These are phyloP conservation scores for Fusarium kyushuense DNA, from an alignment of 2,329 filamentous ascomycete species.

Conservation along the genomic window DNA sequence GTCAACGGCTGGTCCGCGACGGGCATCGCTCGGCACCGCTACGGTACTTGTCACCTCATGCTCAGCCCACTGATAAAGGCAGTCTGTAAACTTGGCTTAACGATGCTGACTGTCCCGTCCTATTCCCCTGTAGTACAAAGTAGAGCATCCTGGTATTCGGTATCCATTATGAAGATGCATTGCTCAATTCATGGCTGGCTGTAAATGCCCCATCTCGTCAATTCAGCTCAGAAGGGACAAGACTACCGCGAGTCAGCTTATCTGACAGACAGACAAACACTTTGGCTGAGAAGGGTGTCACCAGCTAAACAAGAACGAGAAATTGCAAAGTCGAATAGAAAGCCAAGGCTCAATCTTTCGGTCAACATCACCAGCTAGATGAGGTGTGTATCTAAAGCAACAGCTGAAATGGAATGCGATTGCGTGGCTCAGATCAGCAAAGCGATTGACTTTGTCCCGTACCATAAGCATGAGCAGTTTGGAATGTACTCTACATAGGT, in stretches of 20 bases:
- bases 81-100: constrained; percentile 9
- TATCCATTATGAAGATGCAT: background rate
- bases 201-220: background rate
- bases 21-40: constrained; percentile 43
- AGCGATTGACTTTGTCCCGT: background rate
- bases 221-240: constrained; percentile 34
- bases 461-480: constrained; percentile 4
- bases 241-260: constrained; percentile 44
- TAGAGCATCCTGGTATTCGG: background rate
- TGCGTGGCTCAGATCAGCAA: constrained; percentile 9
- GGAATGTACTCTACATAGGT: constrained; percentile 29
- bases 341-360: constrained; percentile 21
- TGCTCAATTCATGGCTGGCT: constrained; percentile 8
- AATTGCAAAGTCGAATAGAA: background rate
- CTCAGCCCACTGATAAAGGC: constrained; percentile 35
- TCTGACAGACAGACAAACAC: constrained; percentile 35
- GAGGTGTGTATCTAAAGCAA: constrained; percentile 13
- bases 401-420: background rate
- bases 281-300: constrained; percentile 7
- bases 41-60: constrained; percentile 47
- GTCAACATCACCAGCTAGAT: constrained; percentile 15
- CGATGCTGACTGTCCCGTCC: background rate
- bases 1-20: constrained; percentile 41
- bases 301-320: background rate
- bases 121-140: constrained; percentile 15